Conservation (phyloP, 1,284 basidiomycete genomes). For the Trichosporon coremiiforme region DNA sequence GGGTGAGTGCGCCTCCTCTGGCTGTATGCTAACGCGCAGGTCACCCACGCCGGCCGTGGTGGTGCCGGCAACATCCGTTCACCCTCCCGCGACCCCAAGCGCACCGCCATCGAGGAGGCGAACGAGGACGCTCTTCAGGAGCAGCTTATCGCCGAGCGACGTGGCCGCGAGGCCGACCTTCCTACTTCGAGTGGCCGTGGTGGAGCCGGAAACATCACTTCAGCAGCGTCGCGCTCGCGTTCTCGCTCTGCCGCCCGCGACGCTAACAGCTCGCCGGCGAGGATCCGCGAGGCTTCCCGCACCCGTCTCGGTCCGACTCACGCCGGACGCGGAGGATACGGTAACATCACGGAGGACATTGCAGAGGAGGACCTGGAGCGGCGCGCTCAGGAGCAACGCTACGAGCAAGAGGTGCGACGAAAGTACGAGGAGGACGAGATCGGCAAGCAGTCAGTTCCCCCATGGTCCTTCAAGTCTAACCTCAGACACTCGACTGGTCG, state of each 20-base stretch:
- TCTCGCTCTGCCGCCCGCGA: constrained; percentile 33
- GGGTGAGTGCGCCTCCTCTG: constrained; percentile 33
- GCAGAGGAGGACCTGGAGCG: constrained; percentile 35
- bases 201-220: constrained; percentile 53
- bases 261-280: constrained; percentile 18
- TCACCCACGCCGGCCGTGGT: constrained; percentile 54
- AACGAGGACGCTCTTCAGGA: constrained; percentile 51
- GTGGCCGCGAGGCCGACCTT: constrained; percentile 49
- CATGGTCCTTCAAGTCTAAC: not conserved
- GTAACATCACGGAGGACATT: constrained; percentile 51
- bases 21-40: constrained; percentile 32
- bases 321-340: constrained; percentile 53
- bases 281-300: not conserved
- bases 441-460: constrained; percentile 38
- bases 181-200: constrained; percentile 54
- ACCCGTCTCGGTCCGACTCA: constrained; percentile 15
- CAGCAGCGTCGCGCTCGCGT: constrained; percentile 38
- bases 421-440: constrained; percentile 45
- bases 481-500: constrained; percentile 40
- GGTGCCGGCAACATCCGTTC: constrained; percentile 56
- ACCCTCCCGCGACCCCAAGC: constrained; percentile 44
- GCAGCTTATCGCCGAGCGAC: constrained; percentile 48
- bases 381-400: constrained; percentile 37
- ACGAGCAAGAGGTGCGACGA: constrained; percentile 45
- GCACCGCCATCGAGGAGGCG: constrained; percentile 38